Conservation (phyloP, 1,284 basidiomycete genomes). For the Moesziomyces aphidis region DNA sequence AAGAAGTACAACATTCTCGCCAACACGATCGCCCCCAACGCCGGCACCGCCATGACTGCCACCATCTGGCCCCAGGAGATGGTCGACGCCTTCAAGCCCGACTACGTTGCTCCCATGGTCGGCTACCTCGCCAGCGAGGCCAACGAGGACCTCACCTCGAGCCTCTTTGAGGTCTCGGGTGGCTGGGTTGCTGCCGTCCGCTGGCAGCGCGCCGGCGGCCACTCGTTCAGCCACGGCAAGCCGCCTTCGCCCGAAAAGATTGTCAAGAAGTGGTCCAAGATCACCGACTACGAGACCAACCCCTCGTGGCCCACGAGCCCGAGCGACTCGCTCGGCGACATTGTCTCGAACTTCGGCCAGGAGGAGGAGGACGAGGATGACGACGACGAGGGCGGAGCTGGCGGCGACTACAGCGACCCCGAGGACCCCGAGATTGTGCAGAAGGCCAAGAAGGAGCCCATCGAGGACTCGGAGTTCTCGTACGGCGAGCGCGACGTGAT, state of each 20-base stretch:
- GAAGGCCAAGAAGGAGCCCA: conserved; percentile 78
- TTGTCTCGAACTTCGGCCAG: conserved; percentile 62
- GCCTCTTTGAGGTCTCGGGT: conserved; percentile 87
- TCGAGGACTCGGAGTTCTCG: conserved; percentile 64
- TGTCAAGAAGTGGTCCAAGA: conserved; percentile 62
- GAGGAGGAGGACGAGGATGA: conserved; percentile 59
- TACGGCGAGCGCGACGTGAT: conserved; percentile 93
- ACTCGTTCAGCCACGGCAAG: conserved; percentile 65
- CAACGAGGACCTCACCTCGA: conserved; percentile 80
- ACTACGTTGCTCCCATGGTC: conserved; percentile 89
- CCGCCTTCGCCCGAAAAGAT: conserved; percentile 60
- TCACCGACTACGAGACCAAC: conserved; percentile 65
- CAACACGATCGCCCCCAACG: conserved; percentile 91
- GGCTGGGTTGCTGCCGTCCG: conserved; percentile 93
- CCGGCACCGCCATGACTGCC: conserved; percentile 73
- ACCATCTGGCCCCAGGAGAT: conserved; percentile 84
- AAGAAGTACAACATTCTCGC: conserved; percentile 85
- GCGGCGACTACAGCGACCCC: conserved; percentile 75
- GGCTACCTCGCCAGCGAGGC: conserved; percentile 87
- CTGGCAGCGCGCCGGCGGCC: conserved; percentile 91
- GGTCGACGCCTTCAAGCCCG: conserved; percentile 95
- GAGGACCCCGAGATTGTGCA: conserved; percentile 87
- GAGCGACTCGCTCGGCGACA: conserved; percentile 63
- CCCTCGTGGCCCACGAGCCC: conserved; percentile 62
- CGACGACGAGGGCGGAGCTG: conserved; percentile 47